These are phyloP conservation scores for Lunasporangiospora selenospora DNA, from an alignment of 192 early-diverging fungal species.

Conservation along the genomic window DNA sequence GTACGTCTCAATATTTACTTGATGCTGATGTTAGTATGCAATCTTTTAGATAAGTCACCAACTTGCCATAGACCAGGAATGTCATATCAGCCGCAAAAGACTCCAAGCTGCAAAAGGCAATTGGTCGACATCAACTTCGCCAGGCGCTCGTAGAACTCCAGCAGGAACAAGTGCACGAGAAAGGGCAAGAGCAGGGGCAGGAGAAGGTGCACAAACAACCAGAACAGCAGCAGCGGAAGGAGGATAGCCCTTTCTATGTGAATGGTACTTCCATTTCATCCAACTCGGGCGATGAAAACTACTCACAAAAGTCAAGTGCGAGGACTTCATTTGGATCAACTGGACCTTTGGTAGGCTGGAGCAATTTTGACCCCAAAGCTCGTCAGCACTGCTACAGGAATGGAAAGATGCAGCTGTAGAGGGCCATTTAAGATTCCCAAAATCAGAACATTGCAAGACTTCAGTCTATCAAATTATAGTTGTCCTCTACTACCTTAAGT, in stretches of 20 bases:
- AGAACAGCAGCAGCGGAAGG: constrained; percentile 3
- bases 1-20: constrained; percentile 5
- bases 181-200: background rate
- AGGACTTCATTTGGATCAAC: constrained; percentile 21
- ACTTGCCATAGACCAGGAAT: constrained; percentile 13
- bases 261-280: constrained; percentile 4
- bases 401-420: no score
- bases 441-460: no score
- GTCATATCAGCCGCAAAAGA: constrained; percentile 21
- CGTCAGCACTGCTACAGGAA: no score
- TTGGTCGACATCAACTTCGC: constrained; percentile 18
- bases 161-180: constrained; percentile 5
- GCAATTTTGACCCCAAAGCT: constrained; percentile 20
- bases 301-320: constrained; percentile 11
- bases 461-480: no score
- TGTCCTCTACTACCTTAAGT: no score
- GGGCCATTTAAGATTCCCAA: no score
- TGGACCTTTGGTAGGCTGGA: background rate
- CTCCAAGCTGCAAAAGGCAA: constrained; percentile 17
- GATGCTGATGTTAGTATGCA: constrained; percentile 6
- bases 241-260: background rate
- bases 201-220: constrained; percentile 6
- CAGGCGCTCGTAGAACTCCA: constrained; percentile 20
- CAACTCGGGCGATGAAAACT: constrained; percentile 11
- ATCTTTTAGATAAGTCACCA: constrained; percentile 1